Conservation (phyloP, 805 yeast species). For the Zygoascus ofunaensis region DNA sequence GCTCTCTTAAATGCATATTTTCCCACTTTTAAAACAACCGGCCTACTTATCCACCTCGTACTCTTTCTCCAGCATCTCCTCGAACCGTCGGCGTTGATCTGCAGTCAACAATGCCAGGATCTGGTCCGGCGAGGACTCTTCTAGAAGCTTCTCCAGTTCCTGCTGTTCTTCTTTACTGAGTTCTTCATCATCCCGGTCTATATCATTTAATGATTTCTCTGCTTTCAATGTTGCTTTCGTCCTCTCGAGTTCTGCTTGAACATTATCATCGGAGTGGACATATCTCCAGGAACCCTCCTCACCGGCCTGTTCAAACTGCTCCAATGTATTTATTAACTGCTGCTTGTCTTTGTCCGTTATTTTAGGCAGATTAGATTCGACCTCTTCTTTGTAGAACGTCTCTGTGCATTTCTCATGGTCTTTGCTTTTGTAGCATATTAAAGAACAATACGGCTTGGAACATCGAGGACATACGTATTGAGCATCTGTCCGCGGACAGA, state of each 20-base stretch:
- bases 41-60: constrained; percentile 2
- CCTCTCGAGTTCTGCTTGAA: constrained; percentile 4
- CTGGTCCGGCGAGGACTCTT: constrained; percentile 10
- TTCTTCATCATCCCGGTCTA: constrained; percentile 6
- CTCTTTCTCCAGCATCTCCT: constrained; percentile 4
- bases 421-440: constrained; percentile 14
- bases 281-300: constrained; percentile 14
- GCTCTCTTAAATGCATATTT: no score
- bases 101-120: constrained; percentile 13
- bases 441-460: constrained; percentile 12
- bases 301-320: constrained; percentile 4
- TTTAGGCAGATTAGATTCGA: constrained; percentile 6
- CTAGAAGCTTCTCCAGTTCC: constrained; percentile 13
- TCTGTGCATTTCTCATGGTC: constrained; percentile 15
- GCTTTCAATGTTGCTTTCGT: background rate
- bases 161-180: constrained; percentile 7
- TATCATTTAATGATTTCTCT: background rate
- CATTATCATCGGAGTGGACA: constrained; percentile 2
- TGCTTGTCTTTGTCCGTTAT: constrained; percentile 8
- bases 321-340: constrained; percentile 10
- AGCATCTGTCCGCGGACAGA: constrained; percentile 9
- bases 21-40: no score
- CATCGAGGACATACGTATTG: constrained; percentile 18
- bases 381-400: constrained; percentile 10
- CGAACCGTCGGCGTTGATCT: constrained; percentile 11